Percentiles rank a stretch among this genome's conserved stretches.
Evolutionary conservation across 148 eudicot genomes (phyloP).

Genomic region (Diospyros kaki): DNA sequence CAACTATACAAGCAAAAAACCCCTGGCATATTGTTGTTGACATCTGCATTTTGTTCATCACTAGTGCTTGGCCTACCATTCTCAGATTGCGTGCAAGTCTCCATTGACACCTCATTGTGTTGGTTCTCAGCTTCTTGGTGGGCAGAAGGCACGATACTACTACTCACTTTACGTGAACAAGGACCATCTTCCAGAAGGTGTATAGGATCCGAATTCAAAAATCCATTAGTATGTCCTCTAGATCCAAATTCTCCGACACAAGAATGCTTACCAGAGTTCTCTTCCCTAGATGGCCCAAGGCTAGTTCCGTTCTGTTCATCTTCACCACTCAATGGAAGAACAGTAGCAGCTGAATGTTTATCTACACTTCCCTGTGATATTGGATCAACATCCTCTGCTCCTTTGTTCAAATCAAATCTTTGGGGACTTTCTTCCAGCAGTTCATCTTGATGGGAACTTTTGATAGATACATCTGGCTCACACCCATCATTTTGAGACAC

Average conservation of each 20-base stretch:
- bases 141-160: slow-evolving; percentile 13
- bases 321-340: slow-evolving; percentile 16
- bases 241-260: slow-evolving; percentile 17
- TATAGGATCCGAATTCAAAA: slow-evolving; percentile 18
- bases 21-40: slow-evolving; percentile 21
- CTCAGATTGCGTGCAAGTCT: slow-evolving; percentile 18
- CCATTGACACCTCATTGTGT: slow-evolving; percentile 14
- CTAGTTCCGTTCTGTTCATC: slow-evolving; percentile 22
- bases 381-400: slow-evolving; percentile 14
- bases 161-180: slow-evolving; percentile 18
- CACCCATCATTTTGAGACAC: slow-evolving; percentile 25
- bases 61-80: slow-evolving; percentile 15
- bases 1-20: slow-evolving; percentile 52
- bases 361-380: slow-evolving; percentile 19
- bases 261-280: slow-evolving; percentile 20
- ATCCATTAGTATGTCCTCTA: slow-evolving; percentile 37
- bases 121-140: slow-evolving; percentile 22
- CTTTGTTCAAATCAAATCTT: slow-evolving; percentile 23
- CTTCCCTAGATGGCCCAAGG: slow-evolving; percentile 13
- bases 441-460: slow-evolving; percentile 25
- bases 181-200: slow-evolving; percentile 15
- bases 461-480: slow-evolving; percentile 23
- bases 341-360: slow-evolving; percentile 16
- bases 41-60: slow-evolving; percentile 18
- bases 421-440: slow-evolving; percentile 22